Evolutionary conservation across 2,329 filamentous ascomycete species (phyloP), one percentile per base, ranked within the genome.

Genomic region (Aureobasidium sp.): DNA sequence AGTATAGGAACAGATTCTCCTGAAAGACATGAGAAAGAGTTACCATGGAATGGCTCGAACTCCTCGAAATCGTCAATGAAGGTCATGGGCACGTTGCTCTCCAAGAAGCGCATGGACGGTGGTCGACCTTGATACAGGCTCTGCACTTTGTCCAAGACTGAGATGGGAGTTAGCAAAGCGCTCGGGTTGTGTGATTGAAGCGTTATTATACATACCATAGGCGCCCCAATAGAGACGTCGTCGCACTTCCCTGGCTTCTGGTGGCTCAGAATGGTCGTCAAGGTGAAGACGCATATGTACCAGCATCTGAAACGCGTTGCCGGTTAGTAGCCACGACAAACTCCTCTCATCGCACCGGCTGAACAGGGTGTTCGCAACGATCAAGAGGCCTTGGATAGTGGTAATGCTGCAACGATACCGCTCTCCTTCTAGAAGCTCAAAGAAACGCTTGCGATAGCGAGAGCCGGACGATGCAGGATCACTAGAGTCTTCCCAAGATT

Each of bases 301-400:
- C 31, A 88, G 76, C 75, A 89, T 84, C 13, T 85, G 80, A 66
- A 88, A 86, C 0, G 87, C 86, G 68, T 86, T 80, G 1, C 87
- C 87, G 60, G 84, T 81, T 67, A 89, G 89, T 6, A 88, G 69
- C 87, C 87, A 90, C 2, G 86, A 83, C 8, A 81, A 80, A 66
- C 84, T 86, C 36, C 81, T 76, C 68, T 87, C 81, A 58, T 84
- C 82, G n/a, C 82, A 79, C 2, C 82, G 73, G 0, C 85, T 79
- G 67, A 87, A 87, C 0, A 87, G 71, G 0, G 84, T 82, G 51
- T 81, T 83, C 0, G 81, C 81, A 80, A 88, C 84, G 0, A 86
- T 76, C 0, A 88, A 74, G 33, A 88, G 69, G 0, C 84, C 86
- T 68, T 87, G 84, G 2, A 87, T 85, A 0, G 86, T 88, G 0